Percentiles rank a stretch among this genome's conserved stretches.
phyloP scores from a whole-genome alignment of 23 red algal species.

The Gracilaria vermiculophylla region DNA sequence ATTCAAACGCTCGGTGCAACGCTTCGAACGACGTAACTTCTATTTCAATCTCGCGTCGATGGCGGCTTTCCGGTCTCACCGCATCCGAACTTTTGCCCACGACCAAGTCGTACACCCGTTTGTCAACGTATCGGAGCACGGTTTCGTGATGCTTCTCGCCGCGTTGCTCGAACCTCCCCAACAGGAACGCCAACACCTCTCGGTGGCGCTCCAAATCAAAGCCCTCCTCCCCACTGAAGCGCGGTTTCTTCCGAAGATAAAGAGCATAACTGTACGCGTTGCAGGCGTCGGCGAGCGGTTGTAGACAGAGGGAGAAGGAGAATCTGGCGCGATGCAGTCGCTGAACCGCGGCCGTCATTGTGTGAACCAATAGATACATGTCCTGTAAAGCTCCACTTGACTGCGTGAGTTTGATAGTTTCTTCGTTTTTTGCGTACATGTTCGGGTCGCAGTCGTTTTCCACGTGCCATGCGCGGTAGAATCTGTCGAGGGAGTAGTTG shows the following conservation, averaged over 20 bases:
- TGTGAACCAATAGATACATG: constrained; percentile 24
- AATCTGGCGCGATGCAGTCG: constrained; percentile 20
- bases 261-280: constrained; percentile 41
- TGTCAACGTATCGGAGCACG: constrained; percentile 28
- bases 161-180: background rate
- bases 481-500: constrained; percentile 78
- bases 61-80: constrained; percentile 47
- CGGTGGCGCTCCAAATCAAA: constrained; percentile 24
- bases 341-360: constrained; percentile 5
- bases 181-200: background rate
- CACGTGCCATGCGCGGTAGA: constrained; percentile 57
- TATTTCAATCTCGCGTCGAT: constrained; percentile 49
- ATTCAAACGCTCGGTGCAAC: constrained; percentile 25
- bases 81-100: background rate
- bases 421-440: constrained; percentile 3
- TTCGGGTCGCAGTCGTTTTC: constrained; percentile 48
- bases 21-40: constrained; percentile 48
- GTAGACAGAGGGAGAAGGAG: background rate
- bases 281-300: constrained; percentile 28
- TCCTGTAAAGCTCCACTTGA: constrained; percentile 21
- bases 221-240: background rate
- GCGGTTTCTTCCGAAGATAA: constrained; percentile 31
- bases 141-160: background rate
- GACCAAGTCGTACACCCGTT: constrained; percentile 22
- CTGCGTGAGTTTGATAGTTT: background rate